These are phyloP conservation scores for Lepraria neglecta DNA, from an alignment of 495 filamentous ascomycete species.

Conservation along the genomic window DNA sequence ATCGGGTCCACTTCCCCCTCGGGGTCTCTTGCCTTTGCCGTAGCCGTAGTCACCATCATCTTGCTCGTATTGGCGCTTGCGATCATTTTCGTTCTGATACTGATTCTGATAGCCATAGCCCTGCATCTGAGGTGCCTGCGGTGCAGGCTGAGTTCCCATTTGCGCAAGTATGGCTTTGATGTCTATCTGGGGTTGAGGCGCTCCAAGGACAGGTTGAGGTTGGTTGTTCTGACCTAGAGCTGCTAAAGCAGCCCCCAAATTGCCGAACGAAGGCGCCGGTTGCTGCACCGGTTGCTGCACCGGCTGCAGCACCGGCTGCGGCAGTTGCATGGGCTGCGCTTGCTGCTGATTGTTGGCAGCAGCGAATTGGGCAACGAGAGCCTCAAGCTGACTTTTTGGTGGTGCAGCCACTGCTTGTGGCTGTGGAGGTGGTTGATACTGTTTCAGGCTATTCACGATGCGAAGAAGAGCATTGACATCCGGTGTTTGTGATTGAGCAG, in stretches of 20 bases:
- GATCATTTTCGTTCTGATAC: slow-evolving; percentile 27
- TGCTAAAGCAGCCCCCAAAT: slow-evolving; percentile 25
- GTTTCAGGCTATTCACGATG: slow-evolving; percentile 37
- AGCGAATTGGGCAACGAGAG: slow-evolving; percentile 45
- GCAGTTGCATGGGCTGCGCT: slow-evolving; percentile 24
- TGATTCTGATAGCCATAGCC: slow-evolving; percentile 23
- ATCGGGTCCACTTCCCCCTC: slow-evolving; percentile 14
- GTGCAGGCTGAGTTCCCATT: slow-evolving; percentile 19
- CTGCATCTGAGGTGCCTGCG: slow-evolving; percentile 23
- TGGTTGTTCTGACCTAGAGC: slow-evolving; percentile 21
- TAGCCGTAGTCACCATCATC: slow-evolving; percentile 28
- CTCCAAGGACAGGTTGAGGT: slow-evolving; percentile 11
- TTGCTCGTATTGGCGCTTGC: slow-evolving; percentile 27
- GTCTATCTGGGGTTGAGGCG: slow-evolving; percentile 19
- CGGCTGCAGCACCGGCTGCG: no score
- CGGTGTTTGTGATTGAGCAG: slow-evolving; percentile 33
- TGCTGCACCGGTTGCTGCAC: slow-evolving; percentile 29
- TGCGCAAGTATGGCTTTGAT: slow-evolving; percentile 26
- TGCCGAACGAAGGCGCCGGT: slow-evolving; percentile 20
- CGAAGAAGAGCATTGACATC: slow-evolving; percentile 46
- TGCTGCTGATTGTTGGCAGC: slow-evolving; percentile 35
- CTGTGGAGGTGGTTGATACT: slow-evolving; percentile 36
- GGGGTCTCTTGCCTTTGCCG: slow-evolving; percentile 22
- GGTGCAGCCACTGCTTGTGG: slow-evolving; percentile 30
- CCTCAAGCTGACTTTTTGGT: slow-evolving; percentile 37